Evolutionary conservation across 352 stramenopile species (phyloP), one percentile per base, ranked within the genome.

Genomic region (Aphanomyces astaci): DNA sequence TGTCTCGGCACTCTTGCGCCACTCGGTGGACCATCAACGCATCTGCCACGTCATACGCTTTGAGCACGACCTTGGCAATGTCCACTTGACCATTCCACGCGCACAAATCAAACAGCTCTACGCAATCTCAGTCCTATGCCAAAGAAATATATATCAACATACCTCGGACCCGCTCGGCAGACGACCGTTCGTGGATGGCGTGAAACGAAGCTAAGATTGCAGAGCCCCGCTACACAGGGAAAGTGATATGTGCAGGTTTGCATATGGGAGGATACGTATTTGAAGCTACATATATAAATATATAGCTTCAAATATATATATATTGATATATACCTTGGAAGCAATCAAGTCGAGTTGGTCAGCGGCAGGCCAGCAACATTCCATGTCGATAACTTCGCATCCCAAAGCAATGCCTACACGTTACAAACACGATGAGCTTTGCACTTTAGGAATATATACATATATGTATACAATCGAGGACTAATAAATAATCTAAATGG

Each of bases 371-470:
- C 83, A 90, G 70, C 81, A 90, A 33, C 89, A 94, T 75, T 99
- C 97, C 45, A 99, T 86, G 75, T 99, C 97, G 40, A 99, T 79
- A 59, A 98, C 95, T 74, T 99, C 96, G 48, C 94, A 96, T 15
- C 94, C 96, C 57, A 92, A 84, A 2, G 51, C 15, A 17, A 59
- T 32, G 30, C 51, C 51, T 59, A 32, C n/a, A 1, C 19, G n/a
- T n/a, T n/a, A n/a, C n/a, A n/a, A n/a, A n/a, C n/a, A n/a, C n/a
- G n/a, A n/a, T n/a, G n/a, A n/a, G n/a, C n/a, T n/a, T n/a, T n/a
- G n/a, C n/a, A n/a, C n/a, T n/a, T n/a, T n/a, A n/a, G n/a, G n/a
- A n/a, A n/a, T n/a, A n/a, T n/a, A n/a, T n/a, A n/a, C n/a, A n/a
- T n/a, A n/a, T n/a, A n/a, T n/a, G n/a, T n/a, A n/a, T n/a, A n/a